Evolutionary conservation across 306 rosid species (phyloP), one percentile per base, ranked within the genome.

Genomic region (Prunus campanulata): DNA sequence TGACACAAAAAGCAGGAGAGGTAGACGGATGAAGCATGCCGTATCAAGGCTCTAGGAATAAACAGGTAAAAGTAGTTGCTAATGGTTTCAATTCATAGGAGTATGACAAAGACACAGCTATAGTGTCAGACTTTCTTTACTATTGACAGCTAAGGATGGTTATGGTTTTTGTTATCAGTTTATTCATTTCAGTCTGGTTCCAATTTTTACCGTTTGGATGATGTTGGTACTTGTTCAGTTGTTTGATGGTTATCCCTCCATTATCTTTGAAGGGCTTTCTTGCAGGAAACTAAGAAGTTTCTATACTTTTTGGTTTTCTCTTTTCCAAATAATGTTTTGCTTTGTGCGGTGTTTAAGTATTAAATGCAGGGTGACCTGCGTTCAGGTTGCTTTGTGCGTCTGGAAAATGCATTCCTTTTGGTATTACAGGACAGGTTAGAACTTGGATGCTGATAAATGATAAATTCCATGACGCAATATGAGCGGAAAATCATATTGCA

Each of bases 11-110:
- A 16, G 13, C 19, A 73, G 74, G 51, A 65, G 55, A 48, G 66
- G 56, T 29, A 52, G 7, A 24, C 55, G 35, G 68, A 55, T 30
- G 56, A 5, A 59, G 7, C 71, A 39, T 13, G 44, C 48, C 39
- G 57, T 52, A 46, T 70, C 35, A 61, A n/a, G 76, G 59, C 71
- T 56, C 19, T 35, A 77, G 50, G 35, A 80, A 74, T 79, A 68
- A 77, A 76, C 71, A 60, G 56, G 71, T 44, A 63, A 68, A 6
- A 32, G 35, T 74, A 59, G 72, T 76, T 54, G 49, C 62, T 56
- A 20, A 9, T 47, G 46, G 50, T 55, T 70, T 52, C 60, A 20
- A 44, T 39, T 59, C 64, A 27, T 76, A 20, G 56, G 68, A 65
- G 67, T 68, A 80, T 22, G 32, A 3, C 64, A 69, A 71, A 47